These are phyloP conservation scores for Yamadazyma aaseri DNA, from an alignment of 1,139 yeast genomes.

Conservation along the genomic window DNA sequence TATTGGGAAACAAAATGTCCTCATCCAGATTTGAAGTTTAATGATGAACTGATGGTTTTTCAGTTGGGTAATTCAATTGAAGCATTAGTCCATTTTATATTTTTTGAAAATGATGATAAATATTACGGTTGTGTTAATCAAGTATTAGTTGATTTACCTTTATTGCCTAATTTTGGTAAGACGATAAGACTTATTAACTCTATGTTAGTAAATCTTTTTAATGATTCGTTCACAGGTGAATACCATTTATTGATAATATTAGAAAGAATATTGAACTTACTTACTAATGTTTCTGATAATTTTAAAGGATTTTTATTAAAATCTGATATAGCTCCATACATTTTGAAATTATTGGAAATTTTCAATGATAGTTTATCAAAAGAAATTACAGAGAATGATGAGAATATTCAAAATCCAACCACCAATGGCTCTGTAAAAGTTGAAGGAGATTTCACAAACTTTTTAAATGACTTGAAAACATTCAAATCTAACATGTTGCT, in stretches of 20 bases:
- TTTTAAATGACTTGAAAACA: conserved; percentile 8
- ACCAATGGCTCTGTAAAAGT: background rate
- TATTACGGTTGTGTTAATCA: conserved; percentile 33
- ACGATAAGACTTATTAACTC: conserved; percentile 41
- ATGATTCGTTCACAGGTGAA: conserved; percentile 23
- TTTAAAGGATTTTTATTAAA: conserved; percentile 42
- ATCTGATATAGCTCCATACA: conserved; percentile 40
- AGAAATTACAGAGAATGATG: conserved; percentile 1
- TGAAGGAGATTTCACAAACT: background rate
- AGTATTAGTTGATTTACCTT: conserved; percentile 59
- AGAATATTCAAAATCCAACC: background rate
- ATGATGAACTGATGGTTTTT: conserved; percentile 26
- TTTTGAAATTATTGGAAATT: conserved; percentile 34
- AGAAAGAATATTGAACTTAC: conserved; percentile 39
- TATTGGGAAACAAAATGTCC: conserved; percentile 35
- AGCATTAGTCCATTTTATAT: conserved; percentile 68
- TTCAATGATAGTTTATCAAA: conserved; percentile 16
- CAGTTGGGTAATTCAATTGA: conserved; percentile 45
- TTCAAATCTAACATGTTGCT: conserved; percentile 35
- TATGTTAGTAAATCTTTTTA: conserved; percentile 23
- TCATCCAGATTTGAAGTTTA: conserved; percentile 69
- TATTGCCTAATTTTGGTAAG: conserved; percentile 58
- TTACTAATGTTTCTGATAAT: conserved; percentile 32
- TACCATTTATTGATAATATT: conserved; percentile 27
- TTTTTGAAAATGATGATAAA: conserved; percentile 40